A percentile compares a stretch with the other conserved stretches of the same genome.
These are phyloP conservation scores for Hermanozyma aechmeae DNA, from an alignment of 805 yeast species.

Conservation along the genomic window DNA sequence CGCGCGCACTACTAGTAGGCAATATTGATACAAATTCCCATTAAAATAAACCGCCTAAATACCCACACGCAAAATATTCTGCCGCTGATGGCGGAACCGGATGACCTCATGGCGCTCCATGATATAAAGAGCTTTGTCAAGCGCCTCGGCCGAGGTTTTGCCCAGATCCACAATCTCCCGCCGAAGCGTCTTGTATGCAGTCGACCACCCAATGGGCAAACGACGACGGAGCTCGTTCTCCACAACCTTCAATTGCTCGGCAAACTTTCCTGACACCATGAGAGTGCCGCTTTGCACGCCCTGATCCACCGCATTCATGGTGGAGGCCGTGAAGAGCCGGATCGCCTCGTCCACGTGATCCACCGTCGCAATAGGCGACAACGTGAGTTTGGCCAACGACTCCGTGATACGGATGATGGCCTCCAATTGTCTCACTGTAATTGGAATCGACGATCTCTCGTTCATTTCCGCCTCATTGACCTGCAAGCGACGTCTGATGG, in stretches of 20 bases:
- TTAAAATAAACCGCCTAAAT: constrained; percentile 2
- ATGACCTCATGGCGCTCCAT: constrained; percentile 84
- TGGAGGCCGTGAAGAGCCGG: constrained; percentile 88
- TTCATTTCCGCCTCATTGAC: constrained; percentile 72
- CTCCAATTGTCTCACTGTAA: constrained; percentile 94
- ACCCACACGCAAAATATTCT: constrained; percentile 10
- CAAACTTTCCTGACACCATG: constrained; percentile 47
- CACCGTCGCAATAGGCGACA: constrained; percentile 76
- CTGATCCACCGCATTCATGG: constrained; percentile 88
- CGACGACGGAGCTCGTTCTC: constrained; percentile 83
- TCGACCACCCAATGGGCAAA: constrained; percentile 94
- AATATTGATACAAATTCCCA: not conserved
- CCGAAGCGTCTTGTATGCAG: constrained; percentile 74
- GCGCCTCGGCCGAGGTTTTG: constrained; percentile 55
- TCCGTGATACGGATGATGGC: constrained; percentile 96
- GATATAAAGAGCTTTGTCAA: constrained; percentile 74
- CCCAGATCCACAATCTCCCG: constrained; percentile 71
- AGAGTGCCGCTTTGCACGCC: constrained; percentile 38
- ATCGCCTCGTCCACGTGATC: constrained; percentile 95
- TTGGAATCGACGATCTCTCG: constrained; percentile 91
- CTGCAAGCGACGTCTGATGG: constrained; percentile 76
- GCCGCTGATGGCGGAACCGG: constrained; percentile 68
- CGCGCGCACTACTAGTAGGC: not conserved
- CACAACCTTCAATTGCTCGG: constrained; percentile 65
- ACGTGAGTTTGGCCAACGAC: constrained; percentile 77